Conservation (phyloP, 345 rosid genomes). For the Bruguiera gymnorhiza region DNA sequence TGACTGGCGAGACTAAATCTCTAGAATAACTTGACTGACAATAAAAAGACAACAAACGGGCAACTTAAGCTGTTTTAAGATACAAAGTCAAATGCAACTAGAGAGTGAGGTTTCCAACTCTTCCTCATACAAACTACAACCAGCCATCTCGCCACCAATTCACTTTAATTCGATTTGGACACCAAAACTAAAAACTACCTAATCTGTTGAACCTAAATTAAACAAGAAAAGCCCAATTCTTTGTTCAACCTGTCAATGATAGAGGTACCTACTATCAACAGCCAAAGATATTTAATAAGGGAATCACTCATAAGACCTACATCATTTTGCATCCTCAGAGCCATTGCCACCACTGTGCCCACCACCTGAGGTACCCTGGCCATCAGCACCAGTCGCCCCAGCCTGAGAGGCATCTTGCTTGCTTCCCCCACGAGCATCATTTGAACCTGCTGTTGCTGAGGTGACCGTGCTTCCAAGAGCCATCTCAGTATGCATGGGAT, state of each 20-base stretch:
- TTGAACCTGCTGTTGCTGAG: slow-evolving; percentile 32
- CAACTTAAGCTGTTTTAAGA: not conserved
- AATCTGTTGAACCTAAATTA: slow-evolving; percentile 14
- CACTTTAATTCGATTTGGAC: slow-evolving; percentile 1
- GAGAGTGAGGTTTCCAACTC: not conserved
- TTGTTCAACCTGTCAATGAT: not conserved
- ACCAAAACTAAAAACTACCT: slow-evolving; percentile 15
- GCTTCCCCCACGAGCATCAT: slow-evolving; percentile 49
- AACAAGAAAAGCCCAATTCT: slow-evolving; percentile 8
- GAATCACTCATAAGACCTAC: not conserved
- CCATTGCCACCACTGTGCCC: slow-evolving; percentile 35
- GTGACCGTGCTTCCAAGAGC: slow-evolving; percentile 47
- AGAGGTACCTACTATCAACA: slow-evolving; percentile 23
- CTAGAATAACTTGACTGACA: too few relatives aligned
- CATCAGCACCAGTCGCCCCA: slow-evolving; percentile 37
- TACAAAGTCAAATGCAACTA: not conserved
- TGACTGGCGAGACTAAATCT: too few relatives aligned
- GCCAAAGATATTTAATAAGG: not conserved
- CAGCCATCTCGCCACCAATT: slow-evolving; percentile 8
- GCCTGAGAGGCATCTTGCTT: slow-evolving; percentile 55
- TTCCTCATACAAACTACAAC: slow-evolving; percentile 13
- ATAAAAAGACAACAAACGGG: too few relatives aligned
- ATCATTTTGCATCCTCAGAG: slow-evolving; percentile 45
- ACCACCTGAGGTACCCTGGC: slow-evolving; percentile 37
- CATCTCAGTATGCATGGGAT: slow-evolving; percentile 50